Evolutionary conservation across 768 basidiomycete genomes (phyloP), one percentile per base, ranked within the genome.

Genomic region (Leccinellum albellum): DNA sequence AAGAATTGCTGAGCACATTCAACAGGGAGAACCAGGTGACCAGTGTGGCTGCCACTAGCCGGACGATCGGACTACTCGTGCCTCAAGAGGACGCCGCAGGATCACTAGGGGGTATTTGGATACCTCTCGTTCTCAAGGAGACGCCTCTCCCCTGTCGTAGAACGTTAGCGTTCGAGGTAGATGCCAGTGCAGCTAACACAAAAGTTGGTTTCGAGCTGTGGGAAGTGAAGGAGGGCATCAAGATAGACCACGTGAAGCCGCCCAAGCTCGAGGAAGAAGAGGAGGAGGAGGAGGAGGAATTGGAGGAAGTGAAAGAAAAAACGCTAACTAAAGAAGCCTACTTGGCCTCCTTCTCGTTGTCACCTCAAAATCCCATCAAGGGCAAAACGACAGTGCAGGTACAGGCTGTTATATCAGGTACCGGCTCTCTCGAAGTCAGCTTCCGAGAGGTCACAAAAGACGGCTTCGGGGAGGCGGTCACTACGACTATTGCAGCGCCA

Each of bases 171-270:
- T 78, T 91, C 59, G 84, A 86, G 33, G 82, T 85, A 24, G 78
- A 76, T 21, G 70, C 87, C 64, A 24, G 77, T 70, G 52, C 71
- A 64, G 42, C 74, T 66, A 62, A 51, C 14, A 52, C 53, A 14
- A 69, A 57, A 55, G 74, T 89, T 44, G 84, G 80, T 13, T 79
- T 87, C 52, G 91, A 93, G 70, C 73, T 92, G 26, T 90, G 88
- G 88, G 89, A 93, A 67, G 84, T 85, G 17, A 79, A 79, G 52
- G 89, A 91, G 64, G 79, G 79, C 2, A 76, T 90, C 58, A 80
- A 82, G 55, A 68, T 86, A 20, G 87, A 88, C 62, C 84, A 81
- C 64, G 74, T 82, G 23, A 76, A 75, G 50, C 76, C 76, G 3
- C 75, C 78, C 5, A 79, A 79, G 59, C 59, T 73, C 8, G 80